A percentile compares a stretch with the other conserved stretches of the same genome.
phyloP scores from a whole-genome alignment of 257 asterid species.

The Solanum pimpinellifolium region DNA sequence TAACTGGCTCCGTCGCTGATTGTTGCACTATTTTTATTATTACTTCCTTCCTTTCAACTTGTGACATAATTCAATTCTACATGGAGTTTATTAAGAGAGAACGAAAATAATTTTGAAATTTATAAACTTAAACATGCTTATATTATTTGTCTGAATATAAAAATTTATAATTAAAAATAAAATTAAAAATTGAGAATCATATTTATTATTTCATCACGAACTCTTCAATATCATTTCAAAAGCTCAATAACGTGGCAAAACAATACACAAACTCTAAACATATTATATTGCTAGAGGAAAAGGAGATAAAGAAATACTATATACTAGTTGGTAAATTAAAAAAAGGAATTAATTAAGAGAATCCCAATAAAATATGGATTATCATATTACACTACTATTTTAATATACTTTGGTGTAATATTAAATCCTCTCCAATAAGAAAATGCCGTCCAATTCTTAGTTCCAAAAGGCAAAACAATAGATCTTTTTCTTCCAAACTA shows the following conservation, averaged over 20 bases:
- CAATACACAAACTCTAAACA: neutral
- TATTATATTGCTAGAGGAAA: neutral
- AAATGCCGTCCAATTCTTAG: slow-evolving; percentile 26
- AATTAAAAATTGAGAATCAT: neutral
- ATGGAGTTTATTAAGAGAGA: neutral
- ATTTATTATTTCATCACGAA: neutral
- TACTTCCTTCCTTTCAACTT: neutral
- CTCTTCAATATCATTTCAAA: neutral
- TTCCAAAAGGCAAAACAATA: slow-evolving; percentile 38
- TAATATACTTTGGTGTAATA: neutral
- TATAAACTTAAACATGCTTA: neutral
- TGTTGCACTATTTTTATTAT: neutral
- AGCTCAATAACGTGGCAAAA: neutral
- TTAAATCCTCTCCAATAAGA: neutral
- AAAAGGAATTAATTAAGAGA: neutral
- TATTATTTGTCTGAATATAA: neutral
- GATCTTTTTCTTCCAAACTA: neutral
- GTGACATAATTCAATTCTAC: too few relatives aligned
- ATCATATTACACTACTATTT: neutral
- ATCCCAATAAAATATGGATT: neutral
- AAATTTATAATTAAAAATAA: neutral
- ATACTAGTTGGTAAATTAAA: neutral
- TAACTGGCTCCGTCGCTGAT: too few relatives aligned
- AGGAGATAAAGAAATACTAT: neutral
- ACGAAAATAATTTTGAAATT: too few relatives aligned